These are phyloP conservation scores for Monosporozyma aerobia DNA, from an alignment of 805 yeast species.

Conservation along the genomic window DNA sequence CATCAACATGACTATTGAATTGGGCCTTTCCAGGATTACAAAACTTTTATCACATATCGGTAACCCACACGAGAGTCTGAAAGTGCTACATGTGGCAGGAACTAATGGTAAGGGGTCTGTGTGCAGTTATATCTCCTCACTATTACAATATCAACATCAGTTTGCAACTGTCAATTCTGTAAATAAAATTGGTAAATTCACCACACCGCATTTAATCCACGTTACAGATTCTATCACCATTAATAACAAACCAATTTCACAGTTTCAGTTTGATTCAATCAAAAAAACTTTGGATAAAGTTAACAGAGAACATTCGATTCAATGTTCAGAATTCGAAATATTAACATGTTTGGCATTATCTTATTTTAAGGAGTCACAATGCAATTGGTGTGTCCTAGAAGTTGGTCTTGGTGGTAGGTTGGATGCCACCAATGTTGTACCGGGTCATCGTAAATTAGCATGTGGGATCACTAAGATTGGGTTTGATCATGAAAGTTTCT, in stretches of 20 bases:
- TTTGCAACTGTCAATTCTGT: background rate
- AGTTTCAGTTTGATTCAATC: slow-evolving; percentile 36
- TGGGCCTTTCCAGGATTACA: slow-evolving; percentile 47
- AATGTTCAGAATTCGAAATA: slow-evolving; percentile 83
- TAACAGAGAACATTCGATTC: slow-evolving; percentile 36
- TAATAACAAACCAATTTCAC: slow-evolving; percentile 47
- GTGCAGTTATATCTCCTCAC: slow-evolving; percentile 67
- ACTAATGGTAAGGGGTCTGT: slow-evolving; percentile 97
- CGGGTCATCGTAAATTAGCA: slow-evolving; percentile 39
- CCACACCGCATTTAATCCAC: slow-evolving; percentile 75
- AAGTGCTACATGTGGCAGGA: slow-evolving; percentile 86
- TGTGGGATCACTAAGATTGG: slow-evolving; percentile 82
- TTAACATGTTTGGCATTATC: slow-evolving; percentile 79
- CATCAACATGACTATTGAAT: slow-evolving; percentile 41
- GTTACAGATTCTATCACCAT: slow-evolving; percentile 71
- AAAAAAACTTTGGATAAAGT: slow-evolving; percentile 34
- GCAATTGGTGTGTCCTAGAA: slow-evolving; percentile 77
- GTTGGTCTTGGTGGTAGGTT: slow-evolving; percentile 88
- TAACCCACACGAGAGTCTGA: slow-evolving; percentile 56
- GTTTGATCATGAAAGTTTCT: slow-evolving; percentile 69
- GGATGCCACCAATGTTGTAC: slow-evolving; percentile 80
- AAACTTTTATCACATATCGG: slow-evolving; percentile 44
- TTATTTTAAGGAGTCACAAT: slow-evolving; percentile 49
- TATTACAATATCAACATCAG: slow-evolving; percentile 38
- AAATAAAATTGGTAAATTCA: slow-evolving; percentile 59